Evolutionary conservation across 2,329 filamentous ascomycete species (phyloP).

Genomic region (Aspergillus ustus): DNA sequence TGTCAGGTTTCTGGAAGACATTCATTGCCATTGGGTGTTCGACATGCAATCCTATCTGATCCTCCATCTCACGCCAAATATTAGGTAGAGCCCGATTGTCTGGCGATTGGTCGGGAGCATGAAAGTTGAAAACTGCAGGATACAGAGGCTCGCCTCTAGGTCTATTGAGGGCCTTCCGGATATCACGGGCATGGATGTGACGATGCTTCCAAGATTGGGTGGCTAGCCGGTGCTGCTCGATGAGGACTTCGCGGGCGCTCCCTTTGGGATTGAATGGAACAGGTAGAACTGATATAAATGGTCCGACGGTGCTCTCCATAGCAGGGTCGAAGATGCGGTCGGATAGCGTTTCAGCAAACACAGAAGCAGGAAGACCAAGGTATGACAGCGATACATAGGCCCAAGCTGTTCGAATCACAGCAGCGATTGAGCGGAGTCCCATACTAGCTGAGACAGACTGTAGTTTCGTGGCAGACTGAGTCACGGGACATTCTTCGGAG

Average conservation of each 20-base stretch:
- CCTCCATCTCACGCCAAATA: conserved; percentile 36
- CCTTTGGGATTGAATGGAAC: conserved; percentile 36
- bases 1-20: conserved; percentile 32
- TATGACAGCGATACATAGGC: conserved; percentile 34
- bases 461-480: conserved; percentile 23
- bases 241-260: conserved; percentile 30
- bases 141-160: conserved; percentile 34
- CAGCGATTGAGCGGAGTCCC: conserved; percentile 35
- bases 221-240: conserved; percentile 32
- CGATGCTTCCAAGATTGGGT: conserved; percentile 32
- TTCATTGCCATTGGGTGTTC: conserved; percentile 50
- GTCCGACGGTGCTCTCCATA: conserved; percentile 36
- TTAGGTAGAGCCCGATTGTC: neutral
- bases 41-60: conserved; percentile 42
- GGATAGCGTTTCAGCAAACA: conserved; percentile 40
- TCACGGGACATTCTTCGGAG: conserved; percentile 22
- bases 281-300: conserved; percentile 40
- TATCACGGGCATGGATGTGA: conserved; percentile 35
- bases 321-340: conserved; percentile 33
- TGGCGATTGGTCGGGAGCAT: conserved; percentile 22
- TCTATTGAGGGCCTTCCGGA: conserved; percentile 33
- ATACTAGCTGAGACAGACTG: conserved; percentile 26
- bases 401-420: conserved; percentile 37
- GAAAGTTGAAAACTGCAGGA: conserved; percentile 41
- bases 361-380: conserved; percentile 31